Base-by-base conservation (phyloP, 257 asterid species). In the Leonotis leonurus region DNA sequence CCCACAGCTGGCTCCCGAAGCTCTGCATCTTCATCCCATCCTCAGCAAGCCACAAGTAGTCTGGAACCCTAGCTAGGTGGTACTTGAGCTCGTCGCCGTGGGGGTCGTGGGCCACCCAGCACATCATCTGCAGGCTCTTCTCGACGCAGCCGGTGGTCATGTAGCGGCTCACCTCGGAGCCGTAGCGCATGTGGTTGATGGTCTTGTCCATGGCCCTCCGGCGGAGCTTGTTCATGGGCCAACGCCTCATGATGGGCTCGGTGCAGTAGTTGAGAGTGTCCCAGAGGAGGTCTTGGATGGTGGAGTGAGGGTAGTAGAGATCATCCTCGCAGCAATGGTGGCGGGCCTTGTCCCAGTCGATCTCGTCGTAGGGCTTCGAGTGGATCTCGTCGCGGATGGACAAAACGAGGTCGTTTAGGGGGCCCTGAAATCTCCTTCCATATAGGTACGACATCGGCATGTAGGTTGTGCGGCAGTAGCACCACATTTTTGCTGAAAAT, bases 21-120 rank as follows among this genome's bases (percentile, higher is more conserved):
- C 90, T 84, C 89, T 88, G 33, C 95, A 88, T 80, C 59, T 80
- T 88, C 96, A 88, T 88, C 59, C 96, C 96, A 71, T 89, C 96
- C 71, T 89, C 96, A 0, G 95, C 96, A 5, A 89, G 79, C 96
- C 96, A 89, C 66, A 89, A 50, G 52, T 83, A 86, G 43, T 89
- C 96, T 0, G 90, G 85, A 13, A 89, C 84, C 46, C 96, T 80
- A 4, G 96, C 96, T 5, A 89, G 71, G 55, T 89, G 96, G 58
- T 74, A 56, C 72, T 81, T 89, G 33, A 86, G 82, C 56, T 89
- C 95, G 0, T 78, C 85, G 4, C 96, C 61, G 3, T 78, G 56
- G 1, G 95, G 95, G 59, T 86, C 84, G 12, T 83, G 80, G 1
- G 95, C 95, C 84, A 88, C 83, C 83, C 92, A 89, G 35, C 93